Evolutionary conservation across 2,329 filamentous ascomycete genomes (phyloP).

Genomic region (Exophiala oligosperma): DNA sequence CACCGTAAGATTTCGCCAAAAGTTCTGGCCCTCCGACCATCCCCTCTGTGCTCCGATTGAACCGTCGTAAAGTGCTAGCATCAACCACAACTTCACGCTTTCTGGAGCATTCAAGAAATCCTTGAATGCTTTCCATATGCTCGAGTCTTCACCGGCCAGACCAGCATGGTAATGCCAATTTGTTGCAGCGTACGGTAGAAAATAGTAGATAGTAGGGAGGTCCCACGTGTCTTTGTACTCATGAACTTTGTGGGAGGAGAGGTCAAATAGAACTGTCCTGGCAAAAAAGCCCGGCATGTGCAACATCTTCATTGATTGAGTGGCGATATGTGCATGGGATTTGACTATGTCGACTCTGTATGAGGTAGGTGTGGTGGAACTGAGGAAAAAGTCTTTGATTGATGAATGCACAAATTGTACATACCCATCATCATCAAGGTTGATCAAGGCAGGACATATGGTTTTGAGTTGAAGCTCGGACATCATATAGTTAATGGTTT

Average conservation of each 20-base stretch:
- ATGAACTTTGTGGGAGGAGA: not conserved
- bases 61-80: conserved; percentile 2
- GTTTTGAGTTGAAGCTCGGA: not conserved
- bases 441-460: conserved; percentile 1
- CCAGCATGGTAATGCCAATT: conserved; percentile 4
- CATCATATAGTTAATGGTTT: not conserved
- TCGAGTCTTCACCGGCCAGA: conserved; percentile 1
- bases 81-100: conserved; percentile 4
- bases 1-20: not conserved
- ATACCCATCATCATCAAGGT: not conserved
- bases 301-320: not conserved
- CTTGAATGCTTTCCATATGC: conserved; percentile 1
- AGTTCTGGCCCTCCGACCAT: not conserved
- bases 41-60: not conserved
- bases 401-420: conserved; percentile 3
- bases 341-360: not conserved
- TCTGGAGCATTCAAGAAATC: not conserved
- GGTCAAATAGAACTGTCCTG: not conserved
- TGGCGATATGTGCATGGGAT: not conserved
- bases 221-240: not conserved
- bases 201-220: not conserved
- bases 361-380: not conserved
- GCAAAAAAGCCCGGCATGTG: not conserved
- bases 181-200: not conserved
- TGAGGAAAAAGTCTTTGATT: conserved; percentile 4